These are phyloP conservation scores for Bisporella sp. DNA, from an alignment of 2,329 filamentous ascomycete species.

Conservation along the genomic window DNA sequence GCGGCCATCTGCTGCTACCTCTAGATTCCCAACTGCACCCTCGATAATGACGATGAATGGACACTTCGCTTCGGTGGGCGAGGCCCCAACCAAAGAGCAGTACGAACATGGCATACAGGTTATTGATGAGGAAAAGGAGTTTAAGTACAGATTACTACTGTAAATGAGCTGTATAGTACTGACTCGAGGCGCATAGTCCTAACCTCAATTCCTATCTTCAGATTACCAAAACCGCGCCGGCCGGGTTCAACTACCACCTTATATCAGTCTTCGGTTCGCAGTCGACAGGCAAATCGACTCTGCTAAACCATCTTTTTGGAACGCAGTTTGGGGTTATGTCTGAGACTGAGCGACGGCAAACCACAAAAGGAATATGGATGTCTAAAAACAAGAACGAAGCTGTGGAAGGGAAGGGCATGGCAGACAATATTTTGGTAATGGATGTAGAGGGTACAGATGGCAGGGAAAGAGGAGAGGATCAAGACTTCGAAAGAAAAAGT, in stretches of 20 bases:
- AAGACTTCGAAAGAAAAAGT: conserved; percentile 98
- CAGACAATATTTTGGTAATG: conserved; percentile 98
- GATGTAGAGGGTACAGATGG: conserved; percentile 98
- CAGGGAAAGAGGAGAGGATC: conserved; percentile 91
- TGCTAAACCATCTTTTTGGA: conserved; percentile 92
- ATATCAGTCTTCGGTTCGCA: conserved; percentile 99
- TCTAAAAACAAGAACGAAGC: conserved; percentile 80
- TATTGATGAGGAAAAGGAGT: conserved; percentile 91
- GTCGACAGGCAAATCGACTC: conserved; percentile 95
- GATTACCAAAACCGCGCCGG: conserved; percentile 70
- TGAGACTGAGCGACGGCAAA: conserved; percentile 88
- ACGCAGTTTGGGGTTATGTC: conserved; percentile 98
- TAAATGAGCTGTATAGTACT: conserved; percentile 2
- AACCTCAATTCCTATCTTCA: conserved; percentile 77
- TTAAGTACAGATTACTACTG: conserved; percentile 62
- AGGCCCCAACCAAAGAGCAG: conserved; percentile 53
- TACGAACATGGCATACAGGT: conserved; percentile 96
- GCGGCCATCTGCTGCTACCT: conserved; percentile 22
- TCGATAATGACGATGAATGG: conserved; percentile 57
- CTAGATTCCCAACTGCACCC: conserved; percentile 24
- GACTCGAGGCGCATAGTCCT: conserved; percentile 41
- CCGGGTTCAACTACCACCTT: conserved; percentile 98
- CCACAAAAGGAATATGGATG: conserved; percentile 99
- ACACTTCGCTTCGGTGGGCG: conserved; percentile 70
- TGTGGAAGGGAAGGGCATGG: conserved; percentile 59